Evolutionary conservation across 371 early-diverging fungal species (phyloP), one percentile per base, ranked within the genome.

Genomic region (Mucor saturninus): DNA sequence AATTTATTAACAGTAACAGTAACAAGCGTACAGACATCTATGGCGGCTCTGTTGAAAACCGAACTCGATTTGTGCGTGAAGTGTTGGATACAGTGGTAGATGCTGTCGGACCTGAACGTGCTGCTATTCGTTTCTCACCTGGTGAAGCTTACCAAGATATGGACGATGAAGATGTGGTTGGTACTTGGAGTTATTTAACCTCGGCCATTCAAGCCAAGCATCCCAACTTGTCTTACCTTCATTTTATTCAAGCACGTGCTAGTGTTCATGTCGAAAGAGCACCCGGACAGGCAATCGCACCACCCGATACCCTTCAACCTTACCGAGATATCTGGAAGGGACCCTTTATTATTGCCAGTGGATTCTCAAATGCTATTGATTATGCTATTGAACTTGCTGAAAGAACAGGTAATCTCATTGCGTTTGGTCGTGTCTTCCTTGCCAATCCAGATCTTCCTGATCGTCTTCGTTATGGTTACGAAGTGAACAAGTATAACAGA

Each of bases 11-110:
- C 51, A 56, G 63, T 11, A 56, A 50, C 13, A 77, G 86, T 40
- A 95, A 95, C 76, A 65, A 84, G 30, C 60, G 63, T 40, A 66
- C 67, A 1, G 63, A 67, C 29, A 62, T 83, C 32, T 95, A 93
- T 65, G 91, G 89, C 54, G 92, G 92, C 0, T 80, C 86, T 1
- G 80, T 88, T 35, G 91, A 91, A 58, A 93, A 93, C 73, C 83
- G 93, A 29, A 72, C 74, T 11, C 82, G 92, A 2, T 81, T 93
- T 59, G 38, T 84, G 11, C 42, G 88, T 2, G 91, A 92, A 59
- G 72, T 82, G 1, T 68, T 86, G 10, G 62, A 66, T 30, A 76
- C 71, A 2, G 82, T 91, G 28, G 79, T 86, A 26, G 58, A 70
- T 9, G 66, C 62, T 3, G 56, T 72, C 45, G 73, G 73, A 5